Percentiles rank a stretch among this genome's conserved stretches.
phyloP scores from a whole-genome alignment of 1,284 basidiomycete genomes.

The Puccinia hordei region DNA sequence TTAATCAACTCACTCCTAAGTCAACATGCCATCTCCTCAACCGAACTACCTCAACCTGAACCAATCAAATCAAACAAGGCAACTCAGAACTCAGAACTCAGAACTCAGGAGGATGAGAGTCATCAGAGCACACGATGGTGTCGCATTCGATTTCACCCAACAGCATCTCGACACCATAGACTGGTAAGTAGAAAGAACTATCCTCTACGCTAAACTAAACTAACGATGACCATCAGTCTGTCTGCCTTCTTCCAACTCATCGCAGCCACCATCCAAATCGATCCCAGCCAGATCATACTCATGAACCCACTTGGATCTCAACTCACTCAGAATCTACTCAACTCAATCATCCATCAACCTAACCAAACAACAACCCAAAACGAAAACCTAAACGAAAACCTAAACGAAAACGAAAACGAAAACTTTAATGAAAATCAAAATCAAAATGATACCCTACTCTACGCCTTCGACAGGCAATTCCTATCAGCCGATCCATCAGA shows the following conservation, averaged over 20 bases:
- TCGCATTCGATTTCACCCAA: slow-evolving; percentile 39
- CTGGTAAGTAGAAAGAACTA: slow-evolving; percentile 14
- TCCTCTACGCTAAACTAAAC: background rate
- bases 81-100: no score
- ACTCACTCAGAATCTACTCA: slow-evolving; percentile 40
- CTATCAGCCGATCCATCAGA: slow-evolving; percentile 40
- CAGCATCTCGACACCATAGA: slow-evolving; percentile 28
- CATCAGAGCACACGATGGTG: slow-evolving; percentile 49
- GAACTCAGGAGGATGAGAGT: slow-evolving; percentile 44
- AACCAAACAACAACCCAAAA: background rate
- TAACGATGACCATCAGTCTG: slow-evolving; percentile 4
- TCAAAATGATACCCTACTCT: slow-evolving; percentile 27
- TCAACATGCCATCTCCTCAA: no score
- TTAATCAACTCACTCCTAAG: no score
- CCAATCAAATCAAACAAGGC: background rate
- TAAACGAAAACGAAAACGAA: background rate
- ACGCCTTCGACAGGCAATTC: slow-evolving; percentile 48
- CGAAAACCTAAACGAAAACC: background rate
- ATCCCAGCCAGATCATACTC: slow-evolving; percentile 30
- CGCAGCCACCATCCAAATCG: slow-evolving; percentile 30
- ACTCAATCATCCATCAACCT: slow-evolving; percentile 34
- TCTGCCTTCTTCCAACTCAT: slow-evolving; percentile 28
- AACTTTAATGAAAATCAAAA: background rate
- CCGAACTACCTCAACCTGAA: no score
- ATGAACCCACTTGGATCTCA: slow-evolving; percentile 48